Evolutionary conservation across 1,284 basidiomycete genomes (phyloP).

Genomic region (Ganoderma sinense): DNA sequence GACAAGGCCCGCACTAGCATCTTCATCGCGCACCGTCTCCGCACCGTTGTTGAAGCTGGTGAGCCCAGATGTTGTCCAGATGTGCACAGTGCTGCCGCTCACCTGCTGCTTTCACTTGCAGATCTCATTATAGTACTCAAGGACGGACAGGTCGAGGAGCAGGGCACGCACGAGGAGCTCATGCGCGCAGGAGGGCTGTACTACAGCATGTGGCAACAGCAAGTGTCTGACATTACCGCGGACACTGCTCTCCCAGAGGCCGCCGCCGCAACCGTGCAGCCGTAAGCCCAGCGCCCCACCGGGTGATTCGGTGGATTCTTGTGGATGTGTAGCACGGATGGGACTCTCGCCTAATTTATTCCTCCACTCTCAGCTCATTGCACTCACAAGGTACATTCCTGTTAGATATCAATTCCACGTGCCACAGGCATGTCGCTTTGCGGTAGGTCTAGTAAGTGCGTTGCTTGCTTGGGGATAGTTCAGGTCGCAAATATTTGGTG

Average conservation of each 20-base stretch:
- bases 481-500: neutral
- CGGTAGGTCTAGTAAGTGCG: neutral
- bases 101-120: slow-evolving; percentile 30
- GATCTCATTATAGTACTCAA: slow-evolving; percentile 92
- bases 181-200: slow-evolving; percentile 80
- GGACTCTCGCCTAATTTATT: neutral
- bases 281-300: neutral
- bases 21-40: slow-evolving; percentile 92
- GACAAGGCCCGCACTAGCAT: slow-evolving; percentile 89
- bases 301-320: neutral
- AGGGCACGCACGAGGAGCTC: slow-evolving; percentile 92
- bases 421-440: neutral
- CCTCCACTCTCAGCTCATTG: neutral
- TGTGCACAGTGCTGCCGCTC: neutral
- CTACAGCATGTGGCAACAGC: slow-evolving; percentile 87
- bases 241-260: slow-evolving; percentile 22
- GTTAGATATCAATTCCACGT: neutral
- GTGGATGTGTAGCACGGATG: neutral
- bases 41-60: slow-evolving; percentile 92
- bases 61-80: slow-evolving; percentile 34
- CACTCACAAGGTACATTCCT: neutral
- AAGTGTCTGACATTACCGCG: slow-evolving; percentile 49
- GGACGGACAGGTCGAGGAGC: slow-evolving; percentile 86
- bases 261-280: neutral
- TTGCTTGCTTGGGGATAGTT: neutral